phyloP scores from a whole-genome alignment of 2,329 filamentous ascomycete species.

The Nemania diffusa region DNA sequence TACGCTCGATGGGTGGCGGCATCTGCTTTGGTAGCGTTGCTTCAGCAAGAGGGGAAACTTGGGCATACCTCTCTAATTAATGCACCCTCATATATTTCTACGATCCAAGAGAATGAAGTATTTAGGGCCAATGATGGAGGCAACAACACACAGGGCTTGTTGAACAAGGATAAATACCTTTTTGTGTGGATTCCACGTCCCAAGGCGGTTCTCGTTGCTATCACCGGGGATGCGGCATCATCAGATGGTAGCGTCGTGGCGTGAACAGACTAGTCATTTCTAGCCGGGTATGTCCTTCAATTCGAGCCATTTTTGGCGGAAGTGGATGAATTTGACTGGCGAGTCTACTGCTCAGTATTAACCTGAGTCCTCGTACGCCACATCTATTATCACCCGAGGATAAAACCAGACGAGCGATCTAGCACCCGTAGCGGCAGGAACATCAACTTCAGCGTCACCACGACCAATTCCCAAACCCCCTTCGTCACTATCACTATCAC shows the following conservation, averaged over 20 bases:
- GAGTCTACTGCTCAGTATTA: too few relatives aligned
- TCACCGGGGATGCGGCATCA: too few relatives aligned
- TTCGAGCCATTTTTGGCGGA: not conserved
- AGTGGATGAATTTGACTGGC: constrained; percentile 10
- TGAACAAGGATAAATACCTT: not conserved
- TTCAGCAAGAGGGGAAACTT: not conserved
- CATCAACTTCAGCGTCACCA: too few relatives aligned
- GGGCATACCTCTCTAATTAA: not conserved
- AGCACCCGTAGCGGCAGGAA: too few relatives aligned
- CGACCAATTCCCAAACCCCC: too few relatives aligned
- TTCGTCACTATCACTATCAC: too few relatives aligned
- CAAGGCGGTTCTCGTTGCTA: too few relatives aligned
- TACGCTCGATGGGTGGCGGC: not conserved
- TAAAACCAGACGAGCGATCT: too few relatives aligned
- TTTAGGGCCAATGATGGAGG: not conserved
- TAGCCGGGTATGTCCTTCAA: not conserved
- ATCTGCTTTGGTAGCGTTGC: not conserved
- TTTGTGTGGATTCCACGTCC: not conserved
- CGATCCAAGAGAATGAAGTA: not conserved
- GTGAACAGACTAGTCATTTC: not conserved
- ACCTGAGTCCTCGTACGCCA: too few relatives aligned
- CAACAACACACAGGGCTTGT: not conserved
- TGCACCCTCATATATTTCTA: not conserved
- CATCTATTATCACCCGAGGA: too few relatives aligned
- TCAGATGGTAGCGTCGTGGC: too few relatives aligned